Evolutionary conservation across 495 filamentous ascomycete species (phyloP), one percentile per base, ranked within the genome.

Genomic region (Xanthoparmelia taractica): DNA sequence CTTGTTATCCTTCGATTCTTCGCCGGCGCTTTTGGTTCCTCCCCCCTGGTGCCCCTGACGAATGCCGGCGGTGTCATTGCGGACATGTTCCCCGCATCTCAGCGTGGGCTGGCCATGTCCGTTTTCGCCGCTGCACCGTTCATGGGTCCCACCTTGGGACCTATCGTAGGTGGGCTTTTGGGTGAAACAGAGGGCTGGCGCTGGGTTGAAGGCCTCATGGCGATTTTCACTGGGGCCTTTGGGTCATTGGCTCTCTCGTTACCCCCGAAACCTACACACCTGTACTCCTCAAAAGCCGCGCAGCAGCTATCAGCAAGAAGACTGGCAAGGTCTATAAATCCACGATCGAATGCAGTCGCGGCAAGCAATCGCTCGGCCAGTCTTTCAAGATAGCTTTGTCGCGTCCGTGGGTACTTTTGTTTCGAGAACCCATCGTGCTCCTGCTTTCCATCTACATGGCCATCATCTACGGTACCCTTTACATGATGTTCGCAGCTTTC

Each of bases 401-500:
- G 1, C 76, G 79, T 1, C 79, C 79, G 0, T 82, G 79, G 79
- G 69, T 79, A 57, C 71, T 82, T 20, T 63, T 82, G 13, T 75
- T 81, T 65, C 67, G 61, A 58, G 79, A 81, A 60, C 83, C 86
- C 13, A 87, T 91, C 63, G 82, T 85, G 45, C 78, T 85, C 66
- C 71, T 87, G 37, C 79, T 88, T 23, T 86, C 84, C 18, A 65
- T 90, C 7, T 93, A 92, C 72, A 84, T 92, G 75, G 84, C 87
- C 47, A 83, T 91, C 63, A 76, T 85, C 13, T 92, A 91, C 69
- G 86, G 88, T 15, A 85, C 89, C 33, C 73, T 93, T 17, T 96
- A 94, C 73, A 83, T 96, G 65, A 80, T 94, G 67, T 96, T 97
- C 74, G 85, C 90, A 36, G 89, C 89, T 29, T 80, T 79, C 70